Base-by-base conservation (phyloP, 345 rosid genomes). In the Aegle marmelos region DNA sequence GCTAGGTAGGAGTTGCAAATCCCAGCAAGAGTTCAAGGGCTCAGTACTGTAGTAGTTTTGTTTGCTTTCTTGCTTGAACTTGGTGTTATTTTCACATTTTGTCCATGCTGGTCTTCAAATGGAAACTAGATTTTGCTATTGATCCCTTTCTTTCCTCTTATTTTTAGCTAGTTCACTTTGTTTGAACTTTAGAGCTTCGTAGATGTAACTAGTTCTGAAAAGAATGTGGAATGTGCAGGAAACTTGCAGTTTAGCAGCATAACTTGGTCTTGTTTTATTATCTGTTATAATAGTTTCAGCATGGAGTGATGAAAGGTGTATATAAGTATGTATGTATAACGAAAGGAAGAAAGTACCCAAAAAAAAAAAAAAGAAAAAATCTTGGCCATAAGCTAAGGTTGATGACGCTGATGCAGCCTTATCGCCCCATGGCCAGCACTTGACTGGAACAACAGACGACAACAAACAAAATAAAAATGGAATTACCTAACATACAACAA, bases 1-100 rank as follows among this genome's bases (percentile, higher is more conserved):
- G 79, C 68, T 84, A 78, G 73, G 82, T 84, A 75, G 80, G 69
- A 71, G 70, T 71, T 5, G 62, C 28, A 75, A 53, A 64, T 60
- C 78, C 62, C 62, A 48, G 22, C 21, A 31, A 33, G 78, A 30
- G 70, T 48, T 45, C 60, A 48, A 74, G 34, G 68, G 68, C 68
- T 72, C 77, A 58, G 22, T 16, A 53, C n/a, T 53, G 72, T 14
- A 54, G 78, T 65, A 57, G 69, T 39, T 71, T 81, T 74, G 80
- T 34, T 71, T 81, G 74, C 48, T 58, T 66, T 70, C 60, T 74
- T 56, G 54, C 34, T 54, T 67, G 3, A 9, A 67, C 24, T 7
- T 56, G 30, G 73, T 76, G 72, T 27, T 76, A 17, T 56, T 56
- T 67, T 34, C 13, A 45, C 24, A 53, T 53, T 54, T 54, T 66